These are phyloP conservation scores for Sporisorium reilianum DNA, from an alignment of 1,284 basidiomycete genomes.

Conservation along the genomic window DNA sequence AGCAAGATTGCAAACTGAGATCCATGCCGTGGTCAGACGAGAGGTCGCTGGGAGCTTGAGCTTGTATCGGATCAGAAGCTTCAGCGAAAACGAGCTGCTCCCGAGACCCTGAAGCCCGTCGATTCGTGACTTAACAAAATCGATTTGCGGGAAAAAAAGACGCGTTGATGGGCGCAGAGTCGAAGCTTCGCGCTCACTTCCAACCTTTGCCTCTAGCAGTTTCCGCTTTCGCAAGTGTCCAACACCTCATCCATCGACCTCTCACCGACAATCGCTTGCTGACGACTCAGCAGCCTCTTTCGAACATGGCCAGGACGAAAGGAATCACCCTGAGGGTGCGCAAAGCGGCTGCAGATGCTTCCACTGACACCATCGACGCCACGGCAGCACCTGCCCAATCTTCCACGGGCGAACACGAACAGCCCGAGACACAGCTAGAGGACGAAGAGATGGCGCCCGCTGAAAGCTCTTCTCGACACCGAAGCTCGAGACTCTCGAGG, in stretches of 20 bases:
- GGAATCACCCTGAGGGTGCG: conserved; percentile 47
- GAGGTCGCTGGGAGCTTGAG: background rate
- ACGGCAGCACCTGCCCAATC: conserved; percentile 4
- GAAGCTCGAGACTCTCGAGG: conserved; percentile 28
- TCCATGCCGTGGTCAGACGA: background rate
- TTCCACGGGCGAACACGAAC: background rate
- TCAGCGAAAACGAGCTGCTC: background rate
- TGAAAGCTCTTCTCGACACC: conserved; percentile 23
- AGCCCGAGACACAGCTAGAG: background rate
- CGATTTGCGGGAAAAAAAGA: background rate
- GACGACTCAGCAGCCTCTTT: background rate
- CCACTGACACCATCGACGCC: conserved; percentile 2
- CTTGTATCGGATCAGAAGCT: background rate
- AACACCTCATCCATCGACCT: background rate
- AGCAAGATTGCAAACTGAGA: background rate
- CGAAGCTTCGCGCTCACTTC: conserved; percentile 9
- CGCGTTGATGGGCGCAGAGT: background rate
- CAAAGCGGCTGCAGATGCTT: conserved; percentile 24
- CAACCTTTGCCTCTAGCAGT: too few species aligned
- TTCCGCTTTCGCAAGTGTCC: conserved; percentile 1
- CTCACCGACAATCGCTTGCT: background rate
- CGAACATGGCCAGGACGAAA: conserved; percentile 42
- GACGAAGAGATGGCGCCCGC: conserved; percentile 34
- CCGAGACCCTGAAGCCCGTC: background rate
- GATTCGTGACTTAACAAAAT: background rate